Evolutionary conservation across 257 asterid species (phyloP).

Genomic region (Solanum ossicruentum): DNA sequence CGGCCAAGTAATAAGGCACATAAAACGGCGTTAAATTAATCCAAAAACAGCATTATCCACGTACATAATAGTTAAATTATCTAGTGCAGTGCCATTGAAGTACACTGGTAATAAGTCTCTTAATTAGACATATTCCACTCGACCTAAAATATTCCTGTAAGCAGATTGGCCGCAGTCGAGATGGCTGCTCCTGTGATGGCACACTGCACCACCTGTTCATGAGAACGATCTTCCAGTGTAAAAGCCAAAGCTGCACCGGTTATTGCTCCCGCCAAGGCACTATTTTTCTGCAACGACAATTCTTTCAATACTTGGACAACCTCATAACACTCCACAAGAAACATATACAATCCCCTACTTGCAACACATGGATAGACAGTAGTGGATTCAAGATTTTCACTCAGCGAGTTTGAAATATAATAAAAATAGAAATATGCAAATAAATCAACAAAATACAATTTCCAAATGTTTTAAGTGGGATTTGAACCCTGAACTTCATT

Average conservation of each 20-base stretch:
- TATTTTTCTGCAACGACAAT: conserved; percentile 44
- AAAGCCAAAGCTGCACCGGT: conserved; percentile 84
- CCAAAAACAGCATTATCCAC: not conserved
- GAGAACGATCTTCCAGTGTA: conserved; percentile 50
- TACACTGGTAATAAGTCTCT: not conserved
- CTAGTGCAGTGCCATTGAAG: not conserved
- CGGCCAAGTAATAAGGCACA: not conserved
- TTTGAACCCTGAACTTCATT: no score
- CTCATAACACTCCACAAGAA: not conserved
- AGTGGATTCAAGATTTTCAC: no score
- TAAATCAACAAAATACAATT: no score
- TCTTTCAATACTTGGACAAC: not conserved
- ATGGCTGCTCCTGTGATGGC: conserved; percentile 93
- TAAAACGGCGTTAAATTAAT: not conserved
- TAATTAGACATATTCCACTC: not conserved
- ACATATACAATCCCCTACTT: not conserved
- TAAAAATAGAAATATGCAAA: no score
- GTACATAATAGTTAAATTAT: not conserved
- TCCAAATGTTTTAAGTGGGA: no score
- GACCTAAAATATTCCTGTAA: conserved; percentile 53
- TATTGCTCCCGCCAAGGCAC: conserved; percentile 81
- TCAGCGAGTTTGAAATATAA: no score
- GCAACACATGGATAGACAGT: not conserved
- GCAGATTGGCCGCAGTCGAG: conserved; percentile 79
- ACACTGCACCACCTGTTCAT: conserved; percentile 67